These are phyloP conservation scores for Mucor velutinosus DNA, from an alignment of 371 early-diverging fungal species.

Conservation along the genomic window DNA sequence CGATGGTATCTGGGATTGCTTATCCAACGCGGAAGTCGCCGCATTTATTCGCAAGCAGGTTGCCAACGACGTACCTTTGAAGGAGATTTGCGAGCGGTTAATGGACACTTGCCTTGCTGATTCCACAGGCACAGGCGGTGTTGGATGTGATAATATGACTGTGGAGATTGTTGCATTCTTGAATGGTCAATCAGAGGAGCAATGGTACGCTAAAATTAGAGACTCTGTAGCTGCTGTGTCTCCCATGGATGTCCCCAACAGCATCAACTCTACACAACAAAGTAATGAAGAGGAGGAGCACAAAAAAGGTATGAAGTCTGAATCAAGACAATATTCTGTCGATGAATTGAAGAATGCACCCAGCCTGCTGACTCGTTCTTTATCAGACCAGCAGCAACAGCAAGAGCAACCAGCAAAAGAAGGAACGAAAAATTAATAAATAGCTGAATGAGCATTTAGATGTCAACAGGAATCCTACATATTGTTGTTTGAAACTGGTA, in stretches of 20 bases:
- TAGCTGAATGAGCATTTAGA: background rate
- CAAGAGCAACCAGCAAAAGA: background rate
- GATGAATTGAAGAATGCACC: slow-evolving; percentile 14
- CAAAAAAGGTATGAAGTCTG: slow-evolving; percentile 8
- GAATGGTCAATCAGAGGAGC: slow-evolving; percentile 68
- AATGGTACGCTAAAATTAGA: slow-evolving; percentile 62
- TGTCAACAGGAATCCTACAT: background rate
- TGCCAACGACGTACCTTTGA: slow-evolving; percentile 57
- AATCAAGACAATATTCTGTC: slow-evolving; percentile 22
- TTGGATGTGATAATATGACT: slow-evolving; percentile 99
- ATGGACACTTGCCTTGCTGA: slow-evolving; percentile 92
- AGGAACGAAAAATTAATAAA: background rate
- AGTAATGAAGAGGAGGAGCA: background rate
- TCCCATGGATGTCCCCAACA: slow-evolving; percentile 1
- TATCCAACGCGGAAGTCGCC: slow-evolving; percentile 87
- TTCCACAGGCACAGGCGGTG: slow-evolving; percentile 79
- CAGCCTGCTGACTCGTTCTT: slow-evolving; percentile 12
- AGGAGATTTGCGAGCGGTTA: slow-evolving; percentile 78
- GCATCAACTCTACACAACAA: slow-evolving; percentile 17
- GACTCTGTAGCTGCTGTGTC: background rate
- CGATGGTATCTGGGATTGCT: slow-evolving; percentile 99
- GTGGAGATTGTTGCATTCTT: slow-evolving; percentile 89
- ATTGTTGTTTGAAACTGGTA: too few species aligned
- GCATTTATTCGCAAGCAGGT: slow-evolving; percentile 76
- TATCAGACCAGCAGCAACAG: background rate